These are phyloP conservation scores for Talaromyces sp. DNA, from an alignment of 2,329 filamentous ascomycete species.

Conservation along the genomic window DNA sequence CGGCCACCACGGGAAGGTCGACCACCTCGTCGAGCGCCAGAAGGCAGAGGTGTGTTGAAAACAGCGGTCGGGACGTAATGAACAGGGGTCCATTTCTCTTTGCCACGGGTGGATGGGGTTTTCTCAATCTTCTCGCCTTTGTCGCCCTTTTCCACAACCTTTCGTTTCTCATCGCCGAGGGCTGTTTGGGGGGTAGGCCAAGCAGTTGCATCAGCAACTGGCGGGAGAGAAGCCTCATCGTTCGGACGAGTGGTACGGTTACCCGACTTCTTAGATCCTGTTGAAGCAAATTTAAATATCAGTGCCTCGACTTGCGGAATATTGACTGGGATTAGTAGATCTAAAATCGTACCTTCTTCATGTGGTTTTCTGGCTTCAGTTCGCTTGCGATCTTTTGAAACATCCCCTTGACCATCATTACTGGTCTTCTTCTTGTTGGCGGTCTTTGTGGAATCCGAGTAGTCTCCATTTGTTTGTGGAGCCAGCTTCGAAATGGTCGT, in stretches of 20 bases:
- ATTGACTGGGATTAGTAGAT: background rate
- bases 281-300: background rate
- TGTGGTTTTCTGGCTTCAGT: conserved; percentile 35
- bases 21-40: conserved; percentile 48
- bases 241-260: conserved; percentile 11
- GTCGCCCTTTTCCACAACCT: conserved; percentile 57
- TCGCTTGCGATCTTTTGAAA: conserved; percentile 30
- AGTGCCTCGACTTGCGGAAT: background rate
- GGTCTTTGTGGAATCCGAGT: conserved; percentile 36
- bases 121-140: conserved; percentile 59
- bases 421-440: conserved; percentile 33
- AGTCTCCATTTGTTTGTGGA: conserved; percentile 22
- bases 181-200: conserved; percentile 90
- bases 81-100: conserved; percentile 80
- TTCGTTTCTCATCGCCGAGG: conserved; percentile 70
- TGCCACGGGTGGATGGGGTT: conserved; percentile 51
- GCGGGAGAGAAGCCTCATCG: conserved; percentile 45
- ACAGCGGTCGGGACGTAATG: conserved; percentile 77
- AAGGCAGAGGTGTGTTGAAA: conserved; percentile 72
- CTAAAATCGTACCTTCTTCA: conserved; percentile 27
- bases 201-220: conserved; percentile 67
- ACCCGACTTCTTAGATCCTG: conserved; percentile 17
- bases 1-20: conserved; percentile 52
- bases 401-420: conserved; percentile 17
- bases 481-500: conserved; percentile 19